Conservation (phyloP, 495 filamentous ascomycete genomes). For the Penicillium angulare region DNA sequence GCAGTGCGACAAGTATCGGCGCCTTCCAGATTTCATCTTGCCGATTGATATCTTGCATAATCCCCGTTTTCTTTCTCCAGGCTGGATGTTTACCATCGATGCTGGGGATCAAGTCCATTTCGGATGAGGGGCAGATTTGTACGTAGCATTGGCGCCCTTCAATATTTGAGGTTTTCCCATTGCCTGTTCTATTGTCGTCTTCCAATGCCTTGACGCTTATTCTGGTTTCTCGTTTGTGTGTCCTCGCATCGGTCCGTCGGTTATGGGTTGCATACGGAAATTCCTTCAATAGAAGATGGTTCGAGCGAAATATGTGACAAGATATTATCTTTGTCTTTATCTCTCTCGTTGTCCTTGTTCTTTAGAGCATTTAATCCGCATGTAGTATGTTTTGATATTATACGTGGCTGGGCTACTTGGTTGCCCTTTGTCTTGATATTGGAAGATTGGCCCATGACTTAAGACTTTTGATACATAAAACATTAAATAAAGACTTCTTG, state of each 20-base stretch:
- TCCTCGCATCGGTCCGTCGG: neutral
- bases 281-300: constrained; percentile 16
- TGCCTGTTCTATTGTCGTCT: neutral
- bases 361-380: neutral
- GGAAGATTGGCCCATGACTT: no score
- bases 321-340: constrained; percentile 24
- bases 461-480: no score
- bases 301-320: constrained; percentile 15
- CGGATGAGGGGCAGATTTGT: constrained; percentile 1
- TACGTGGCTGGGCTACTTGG: no score
- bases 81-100: neutral
- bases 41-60: no score
- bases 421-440: no score
- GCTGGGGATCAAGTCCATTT: neutral
- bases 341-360: neutral
- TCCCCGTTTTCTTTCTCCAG: no score
- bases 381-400: neutral
- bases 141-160: constrained; percentile 2
- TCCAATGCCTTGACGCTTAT: neutral
- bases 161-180: neutral
- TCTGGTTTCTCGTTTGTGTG: neutral
- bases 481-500: no score
- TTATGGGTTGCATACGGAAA: neutral
- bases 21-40: no score
- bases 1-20: neutral